Evolutionary conservation across 225 moss, liverwort and hornwort genomes (phyloP).

Genomic region (Anthoceros angustus): DNA sequence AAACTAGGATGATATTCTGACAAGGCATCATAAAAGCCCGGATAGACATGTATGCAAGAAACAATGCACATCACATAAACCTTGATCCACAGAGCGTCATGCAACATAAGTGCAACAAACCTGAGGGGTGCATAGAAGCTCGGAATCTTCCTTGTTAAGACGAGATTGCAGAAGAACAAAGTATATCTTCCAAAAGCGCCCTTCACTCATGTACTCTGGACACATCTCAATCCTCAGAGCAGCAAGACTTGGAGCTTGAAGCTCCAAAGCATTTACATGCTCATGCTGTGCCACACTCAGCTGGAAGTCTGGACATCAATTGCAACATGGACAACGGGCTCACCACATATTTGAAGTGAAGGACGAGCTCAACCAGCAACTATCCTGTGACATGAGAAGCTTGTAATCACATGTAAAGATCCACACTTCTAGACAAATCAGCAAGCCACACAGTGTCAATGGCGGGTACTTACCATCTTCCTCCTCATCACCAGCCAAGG

Average conservation of each 20-base stretch:
- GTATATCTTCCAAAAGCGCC: slow-evolving; percentile 87
- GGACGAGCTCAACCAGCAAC: too few species aligned
- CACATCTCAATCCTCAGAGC: slow-evolving; percentile 74
- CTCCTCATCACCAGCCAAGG: slow-evolving; percentile 47
- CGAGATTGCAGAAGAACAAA: slow-evolving; percentile 79
- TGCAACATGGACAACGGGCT: too few species aligned
- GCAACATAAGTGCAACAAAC: slow-evolving; percentile 14
- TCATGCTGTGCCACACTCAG: slow-evolving; percentile 52
- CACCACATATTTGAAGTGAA: too few species aligned
- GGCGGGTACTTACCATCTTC: slow-evolving; percentile 35
- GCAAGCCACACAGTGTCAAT: not conserved
- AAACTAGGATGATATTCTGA: too few species aligned
- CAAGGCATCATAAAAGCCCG: too few species aligned
- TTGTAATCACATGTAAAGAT: too few species aligned
- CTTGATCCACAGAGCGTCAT: not conserved
- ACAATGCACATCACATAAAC: not conserved
- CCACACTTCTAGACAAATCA: not conserved
- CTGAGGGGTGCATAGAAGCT: slow-evolving; percentile 55
- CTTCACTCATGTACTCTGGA: slow-evolving; percentile 52
- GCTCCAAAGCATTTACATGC: slow-evolving; percentile 53
- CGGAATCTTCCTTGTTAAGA: slow-evolving; percentile 58
- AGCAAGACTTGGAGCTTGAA: slow-evolving; percentile 43
- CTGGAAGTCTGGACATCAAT: slow-evolving; percentile 29
- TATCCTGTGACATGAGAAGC: too few species aligned
- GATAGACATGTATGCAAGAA: too few species aligned